These are phyloP conservation scores for Polysphondylium violaceum DNA, from an alignment of 78 protist genomes.

Conservation along the genomic window DNA sequence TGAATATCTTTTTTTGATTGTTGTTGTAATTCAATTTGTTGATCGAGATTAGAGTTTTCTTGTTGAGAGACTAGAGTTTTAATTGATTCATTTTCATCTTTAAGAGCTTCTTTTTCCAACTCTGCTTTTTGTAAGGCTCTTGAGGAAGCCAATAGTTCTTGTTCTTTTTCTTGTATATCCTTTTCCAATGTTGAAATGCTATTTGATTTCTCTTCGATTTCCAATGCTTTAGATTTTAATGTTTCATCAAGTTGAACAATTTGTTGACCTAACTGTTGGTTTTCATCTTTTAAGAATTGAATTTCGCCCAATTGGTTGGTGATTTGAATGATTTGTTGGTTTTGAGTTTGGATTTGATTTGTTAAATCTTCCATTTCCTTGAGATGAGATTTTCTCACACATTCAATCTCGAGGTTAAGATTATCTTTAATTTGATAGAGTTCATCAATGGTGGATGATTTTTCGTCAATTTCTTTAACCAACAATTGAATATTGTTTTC, in stretches of 20 bases:
- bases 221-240: not conserved
- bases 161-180: not conserved
- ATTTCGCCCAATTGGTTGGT: not conserved
- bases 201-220: not conserved
- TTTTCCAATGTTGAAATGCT: not conserved
- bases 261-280: not conserved
- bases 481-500: conserved; percentile 1
- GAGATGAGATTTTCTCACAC: conserved; percentile 61
- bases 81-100: conserved; percentile 50
- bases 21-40: conserved; percentile 12
- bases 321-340: not conserved
- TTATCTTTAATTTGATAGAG: conserved; percentile 19
- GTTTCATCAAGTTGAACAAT: not conserved
- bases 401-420: conserved; percentile 49
- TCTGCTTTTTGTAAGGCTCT: conserved; percentile 32
- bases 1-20: conserved; percentile 39
- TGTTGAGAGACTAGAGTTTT: conserved; percentile 14
- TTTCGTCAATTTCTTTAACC: not conserved
- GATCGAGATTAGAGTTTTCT: not conserved
- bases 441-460: conserved; percentile 1
- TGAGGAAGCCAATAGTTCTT: not conserved
- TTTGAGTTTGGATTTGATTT: not conserved
- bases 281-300: not conserved
- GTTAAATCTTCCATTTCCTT: conserved; percentile 75
- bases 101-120: conserved; percentile 20